Conservation (phyloP, 345 rosid species). For the Clarkia xantiana region DNA sequence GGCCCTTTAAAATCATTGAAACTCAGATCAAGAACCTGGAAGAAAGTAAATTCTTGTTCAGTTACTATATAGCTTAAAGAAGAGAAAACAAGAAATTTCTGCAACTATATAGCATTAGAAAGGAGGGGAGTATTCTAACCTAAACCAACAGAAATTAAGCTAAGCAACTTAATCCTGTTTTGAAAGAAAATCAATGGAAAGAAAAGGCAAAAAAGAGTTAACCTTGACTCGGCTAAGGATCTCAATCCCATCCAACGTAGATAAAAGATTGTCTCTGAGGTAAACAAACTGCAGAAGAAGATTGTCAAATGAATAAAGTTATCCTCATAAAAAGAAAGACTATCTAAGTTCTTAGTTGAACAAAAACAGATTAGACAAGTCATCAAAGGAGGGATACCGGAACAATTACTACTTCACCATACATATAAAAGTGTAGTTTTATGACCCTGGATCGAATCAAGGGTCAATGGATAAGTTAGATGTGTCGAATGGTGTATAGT, state of each 20-base stretch:
- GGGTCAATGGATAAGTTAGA: too few relatives aligned
- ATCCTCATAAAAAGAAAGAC: not conserved
- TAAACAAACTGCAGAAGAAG: constrained; percentile 74
- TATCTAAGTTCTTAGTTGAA: too few relatives aligned
- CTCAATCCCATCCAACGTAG: constrained; percentile 81
- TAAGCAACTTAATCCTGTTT: not conserved
- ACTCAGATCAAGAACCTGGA: constrained; percentile 93
- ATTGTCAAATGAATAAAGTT: constrained; percentile 6
- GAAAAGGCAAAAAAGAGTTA: too few relatives aligned
- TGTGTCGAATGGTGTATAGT: too few relatives aligned
- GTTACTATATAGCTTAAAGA: constrained; percentile 3
- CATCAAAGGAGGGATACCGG: too few relatives aligned
- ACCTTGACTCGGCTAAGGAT: constrained; percentile 91
- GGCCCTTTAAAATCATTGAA: constrained; percentile 99
- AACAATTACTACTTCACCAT: too few relatives aligned
- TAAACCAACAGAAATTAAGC: constrained; percentile 1
- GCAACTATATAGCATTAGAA: too few relatives aligned
- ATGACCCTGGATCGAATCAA: too few relatives aligned
- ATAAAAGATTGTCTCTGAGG: constrained; percentile 88
- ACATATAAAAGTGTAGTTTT: too few relatives aligned
- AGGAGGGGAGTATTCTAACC: not conserved
- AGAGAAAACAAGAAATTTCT: not conserved
- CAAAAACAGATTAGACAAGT: too few relatives aligned
- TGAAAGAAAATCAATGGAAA: not conserved
- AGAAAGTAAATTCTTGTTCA: constrained; percentile 6